Percentiles rank a stretch among this genome's conserved stretches.
phyloP scores from a whole-genome alignment of 169 alveolate genomes.

The Besnoitia besnoiti region DNA sequence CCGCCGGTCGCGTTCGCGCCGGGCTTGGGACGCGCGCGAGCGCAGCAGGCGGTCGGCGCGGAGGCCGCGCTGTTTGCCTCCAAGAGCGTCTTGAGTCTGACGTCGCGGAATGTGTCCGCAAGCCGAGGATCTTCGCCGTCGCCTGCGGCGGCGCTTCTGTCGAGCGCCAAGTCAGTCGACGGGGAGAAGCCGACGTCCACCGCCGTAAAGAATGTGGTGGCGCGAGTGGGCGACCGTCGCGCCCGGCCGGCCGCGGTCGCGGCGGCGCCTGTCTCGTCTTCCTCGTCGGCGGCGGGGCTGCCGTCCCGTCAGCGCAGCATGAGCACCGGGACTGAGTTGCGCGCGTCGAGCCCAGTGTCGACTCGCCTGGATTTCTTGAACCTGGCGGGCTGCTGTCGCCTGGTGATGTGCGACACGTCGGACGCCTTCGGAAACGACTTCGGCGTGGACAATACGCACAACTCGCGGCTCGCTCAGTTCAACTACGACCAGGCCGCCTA shows the following conservation, averaged over 20 bases:
- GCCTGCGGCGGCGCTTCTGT: not conserved
- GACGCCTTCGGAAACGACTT: slow-evolving; percentile 31
- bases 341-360: not conserved
- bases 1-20: not conserved
- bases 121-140: not conserved
- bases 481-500: slow-evolving; percentile 58
- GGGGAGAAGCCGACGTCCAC: too few species aligned
- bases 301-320: not conserved
- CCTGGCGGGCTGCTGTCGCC: slow-evolving; percentile 42
- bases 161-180: not conserved
- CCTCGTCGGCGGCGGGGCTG: too few species aligned
- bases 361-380: not conserved
- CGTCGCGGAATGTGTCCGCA: not conserved
- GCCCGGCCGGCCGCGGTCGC: not conserved
- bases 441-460: slow-evolving; percentile 54
- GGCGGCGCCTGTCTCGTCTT: not conserved
- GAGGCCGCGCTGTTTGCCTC: not conserved
- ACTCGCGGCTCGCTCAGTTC: slow-evolving; percentile 57
- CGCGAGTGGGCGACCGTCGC: not conserved
- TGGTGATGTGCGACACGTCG: slow-evolving; percentile 11
- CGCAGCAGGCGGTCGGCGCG: not conserved
- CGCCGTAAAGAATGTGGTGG: too few species aligned
- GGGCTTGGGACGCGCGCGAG: not conserved
- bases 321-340: not conserved
- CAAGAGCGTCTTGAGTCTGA: slow-evolving; percentile 29